Base-by-base conservation (phyloP, 805 yeast genomes). In the Brettanomyces nanus region DNA sequence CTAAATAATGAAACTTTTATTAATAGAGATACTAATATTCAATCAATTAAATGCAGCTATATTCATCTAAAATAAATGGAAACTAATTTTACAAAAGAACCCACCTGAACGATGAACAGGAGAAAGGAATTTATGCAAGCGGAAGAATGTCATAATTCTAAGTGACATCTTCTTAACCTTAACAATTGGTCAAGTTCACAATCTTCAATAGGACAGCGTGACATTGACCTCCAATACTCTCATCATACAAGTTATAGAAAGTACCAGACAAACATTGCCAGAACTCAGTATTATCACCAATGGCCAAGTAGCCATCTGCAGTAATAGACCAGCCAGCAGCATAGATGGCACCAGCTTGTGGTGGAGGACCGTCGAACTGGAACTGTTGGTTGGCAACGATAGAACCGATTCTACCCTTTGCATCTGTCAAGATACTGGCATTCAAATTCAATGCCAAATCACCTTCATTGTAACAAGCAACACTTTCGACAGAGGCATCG, bases 281-380 rank as follows among this genome's bases (percentile, higher is more conserved):
- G 69, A 73, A 73, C 29, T 57, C 56, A 31, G 65, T 58, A 36
- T 54, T 54, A 52, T 59, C 57, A 55, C 77, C 79, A 47, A 73
- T 58, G 38, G 75, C 70, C 53, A 73, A 65, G 60, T 63, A 62
- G 30, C 66, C 70, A 23, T 63, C 73, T 34, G 53, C 46, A 38
- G 66, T 51, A 46, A 69, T 63, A 39, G 69, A 58, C 75, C 75
- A 68, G 43, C 75, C 74, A 37, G 66, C 69, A 49, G 75, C 75
- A 51, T 68, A 66, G 42, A 68, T 66, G 38, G 74, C 63, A 58
- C 74, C 74, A 36, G 73, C 78, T 61, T 74, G 80, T 45, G 79
- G 79, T 59, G 77, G 74, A 36, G 79, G 79, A 51, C 79, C 80
- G 52, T 74, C 80, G 51, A 74, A 74, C 61, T 74, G 80, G 73